phyloP scores from a whole-genome alignment of 2,329 filamentous ascomycete species.

The Aureobasidium vineae region DNA sequence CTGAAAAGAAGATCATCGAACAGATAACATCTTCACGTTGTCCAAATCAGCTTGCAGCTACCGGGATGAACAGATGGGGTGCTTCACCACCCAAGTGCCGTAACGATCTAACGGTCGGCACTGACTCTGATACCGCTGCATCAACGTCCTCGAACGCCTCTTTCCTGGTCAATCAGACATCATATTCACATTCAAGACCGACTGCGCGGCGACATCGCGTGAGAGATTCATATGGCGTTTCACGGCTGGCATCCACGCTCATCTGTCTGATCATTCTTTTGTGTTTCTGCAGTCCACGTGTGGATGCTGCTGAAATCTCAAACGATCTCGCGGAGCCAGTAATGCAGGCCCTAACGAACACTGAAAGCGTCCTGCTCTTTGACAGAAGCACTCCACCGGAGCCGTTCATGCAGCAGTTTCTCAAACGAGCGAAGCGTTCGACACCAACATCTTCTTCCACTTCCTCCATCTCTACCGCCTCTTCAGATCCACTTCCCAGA shows the following conservation, averaged over 20 bases:
- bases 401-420: slow-evolving; percentile 2
- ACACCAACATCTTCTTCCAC: slow-evolving; percentile 20
- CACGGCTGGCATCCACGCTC: background rate
- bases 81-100: slow-evolving; percentile 5
- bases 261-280: slow-evolving; percentile 8
- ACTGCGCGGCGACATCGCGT: background rate
- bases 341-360: background rate
- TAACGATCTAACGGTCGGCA: slow-evolving; percentile 16
- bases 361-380: slow-evolving; percentile 25
- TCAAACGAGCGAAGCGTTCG: slow-evolving; percentile 23
- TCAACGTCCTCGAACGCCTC: background rate
- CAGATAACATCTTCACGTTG: background rate
- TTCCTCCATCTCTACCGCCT: slow-evolving; percentile 16
- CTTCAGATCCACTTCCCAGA: slow-evolving; percentile 37
- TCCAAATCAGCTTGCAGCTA: slow-evolving; percentile 4
- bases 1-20: background rate
- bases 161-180: background rate
- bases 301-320: background rate
- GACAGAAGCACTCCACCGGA: slow-evolving; percentile 25
- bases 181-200: background rate
- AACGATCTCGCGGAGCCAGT: background rate
- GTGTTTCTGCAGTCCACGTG: slow-evolving; percentile 6
- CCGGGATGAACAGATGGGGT: slow-evolving; percentile 22
- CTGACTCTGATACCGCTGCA: background rate
- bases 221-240: slow-evolving; percentile 7